phyloP scores from a whole-genome alignment of 768 basidiomycete species.

The Leccinum fibrillosum region DNA sequence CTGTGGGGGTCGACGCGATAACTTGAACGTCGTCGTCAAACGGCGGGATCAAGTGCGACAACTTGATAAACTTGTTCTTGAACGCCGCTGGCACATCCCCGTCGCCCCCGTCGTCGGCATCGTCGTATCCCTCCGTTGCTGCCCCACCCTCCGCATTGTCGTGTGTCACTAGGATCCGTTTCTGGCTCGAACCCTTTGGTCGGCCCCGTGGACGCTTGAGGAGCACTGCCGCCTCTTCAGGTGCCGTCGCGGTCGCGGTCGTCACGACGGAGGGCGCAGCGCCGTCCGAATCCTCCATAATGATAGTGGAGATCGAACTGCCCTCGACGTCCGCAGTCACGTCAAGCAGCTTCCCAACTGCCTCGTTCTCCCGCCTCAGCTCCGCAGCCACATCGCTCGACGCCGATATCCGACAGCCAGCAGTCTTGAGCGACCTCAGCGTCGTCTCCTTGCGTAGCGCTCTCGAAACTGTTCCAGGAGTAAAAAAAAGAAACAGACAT shows the following conservation, averaged over 20 bases:
- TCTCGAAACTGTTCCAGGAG: constrained; percentile 54
- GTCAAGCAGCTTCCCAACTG: constrained; percentile 35
- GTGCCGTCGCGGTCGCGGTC: background rate
- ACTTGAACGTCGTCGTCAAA: background rate
- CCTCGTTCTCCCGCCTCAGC: constrained; percentile 12
- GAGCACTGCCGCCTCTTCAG: background rate
- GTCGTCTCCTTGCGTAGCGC: constrained; percentile 57
- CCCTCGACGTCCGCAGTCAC: constrained; percentile 35
- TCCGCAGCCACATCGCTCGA: constrained; percentile 38
- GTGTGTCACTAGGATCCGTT: constrained; percentile 8
- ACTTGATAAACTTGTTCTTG: constrained; percentile 64
- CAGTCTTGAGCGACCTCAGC: constrained; percentile 38
- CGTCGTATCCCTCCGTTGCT: background rate
- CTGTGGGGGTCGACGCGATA: constrained; percentile 23
- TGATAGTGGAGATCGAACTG: constrained; percentile 30
- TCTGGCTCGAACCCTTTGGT: constrained; percentile 19
- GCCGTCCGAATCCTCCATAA: constrained; percentile 1
- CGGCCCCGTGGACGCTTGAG: constrained; percentile 19
- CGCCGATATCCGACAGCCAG: constrained; percentile 45
- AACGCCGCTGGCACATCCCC: constrained; percentile 23
- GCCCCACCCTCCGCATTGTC: background rate
- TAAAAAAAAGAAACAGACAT: background rate
- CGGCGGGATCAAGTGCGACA: constrained; percentile 74
- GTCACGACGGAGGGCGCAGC: background rate
- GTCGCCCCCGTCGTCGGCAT: constrained; percentile 16